Evolutionary conservation across 257 asterid species (phyloP).

Genomic region (Penstemon barbatus): DNA sequence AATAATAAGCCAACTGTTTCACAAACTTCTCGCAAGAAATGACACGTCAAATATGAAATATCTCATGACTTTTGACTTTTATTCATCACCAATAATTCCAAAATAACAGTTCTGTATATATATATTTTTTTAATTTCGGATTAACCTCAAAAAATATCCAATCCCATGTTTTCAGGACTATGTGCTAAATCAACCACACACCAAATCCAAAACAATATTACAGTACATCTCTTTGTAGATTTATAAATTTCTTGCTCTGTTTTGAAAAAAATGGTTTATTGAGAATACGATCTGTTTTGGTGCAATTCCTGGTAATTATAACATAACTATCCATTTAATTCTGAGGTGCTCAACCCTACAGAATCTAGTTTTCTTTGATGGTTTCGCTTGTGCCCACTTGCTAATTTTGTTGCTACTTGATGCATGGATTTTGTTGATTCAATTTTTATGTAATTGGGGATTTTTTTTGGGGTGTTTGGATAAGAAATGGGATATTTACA

Average conservation of each 20-base stretch:
- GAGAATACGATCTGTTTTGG: conserved; percentile 30
- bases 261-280: conserved; percentile 25
- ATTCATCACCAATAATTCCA: conserved; percentile 16
- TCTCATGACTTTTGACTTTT: conserved; percentile 12
- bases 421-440: conserved; percentile 27
- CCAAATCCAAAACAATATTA: neutral
- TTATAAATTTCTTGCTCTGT: neutral
- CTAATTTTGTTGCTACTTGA: conserved; percentile 11
- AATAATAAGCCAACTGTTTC: conserved; percentile 19
- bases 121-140: neutral
- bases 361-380: conserved; percentile 24
- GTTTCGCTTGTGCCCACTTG: neutral
- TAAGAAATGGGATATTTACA: conserved; percentile 33
- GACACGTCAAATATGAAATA: conserved; percentile 29
- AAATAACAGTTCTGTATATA: neutral
- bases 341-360: conserved; percentile 16
- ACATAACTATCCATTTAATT: conserved; percentile 3
- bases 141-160: conserved; percentile 30
- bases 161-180: conserved; percentile 15
- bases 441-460: neutral
- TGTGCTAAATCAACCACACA: conserved; percentile 2
- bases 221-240: neutral
- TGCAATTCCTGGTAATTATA: neutral
- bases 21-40: conserved; percentile 20
- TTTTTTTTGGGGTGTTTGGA: conserved; percentile 31